Percentiles rank a stretch among this genome's conserved stretches.
Evolutionary conservation across 305 asterid genomes (phyloP).

Genomic region (Fraxinus sp.): DNA sequence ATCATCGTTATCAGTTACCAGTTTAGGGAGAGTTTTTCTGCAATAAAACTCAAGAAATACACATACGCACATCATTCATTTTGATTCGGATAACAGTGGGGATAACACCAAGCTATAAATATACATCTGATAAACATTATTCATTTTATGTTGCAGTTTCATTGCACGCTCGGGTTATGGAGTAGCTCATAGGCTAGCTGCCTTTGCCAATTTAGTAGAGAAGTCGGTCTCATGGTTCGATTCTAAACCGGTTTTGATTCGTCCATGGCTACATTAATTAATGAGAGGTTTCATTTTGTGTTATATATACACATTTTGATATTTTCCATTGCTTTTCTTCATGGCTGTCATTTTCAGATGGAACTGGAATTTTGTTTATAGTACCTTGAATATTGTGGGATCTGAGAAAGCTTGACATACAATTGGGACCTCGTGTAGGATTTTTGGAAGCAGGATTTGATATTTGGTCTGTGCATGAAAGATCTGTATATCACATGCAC

Average conservation of each 20-base stretch:
- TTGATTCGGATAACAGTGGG: neutral
- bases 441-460: conserved; percentile 24
- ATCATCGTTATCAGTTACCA: neutral
- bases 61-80: neutral
- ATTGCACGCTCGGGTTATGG: neutral
- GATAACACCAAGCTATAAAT: neutral
- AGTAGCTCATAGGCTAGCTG: neutral
- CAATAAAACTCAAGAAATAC: neutral
- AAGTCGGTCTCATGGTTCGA: neutral
- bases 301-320: neutral
- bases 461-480: neutral
- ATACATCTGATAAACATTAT: neutral
- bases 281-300: neutral
- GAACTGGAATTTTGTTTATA: conserved; percentile 29
- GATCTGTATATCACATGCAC: neutral
- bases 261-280: neutral
- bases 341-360: conserved; percentile 34
- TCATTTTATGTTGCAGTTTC: neutral
- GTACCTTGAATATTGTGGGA: conserved; percentile 14
- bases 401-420: neutral
- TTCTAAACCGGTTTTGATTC: neutral
- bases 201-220: neutral
- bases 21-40: neutral
- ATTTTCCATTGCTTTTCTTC: neutral
- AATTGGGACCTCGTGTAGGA: conserved; percentile 11